Percentiles rank a stretch among this genome's conserved stretches.
phyloP scores from a whole-genome alignment of 805 yeast species.

The Ogataea corticis region DNA sequence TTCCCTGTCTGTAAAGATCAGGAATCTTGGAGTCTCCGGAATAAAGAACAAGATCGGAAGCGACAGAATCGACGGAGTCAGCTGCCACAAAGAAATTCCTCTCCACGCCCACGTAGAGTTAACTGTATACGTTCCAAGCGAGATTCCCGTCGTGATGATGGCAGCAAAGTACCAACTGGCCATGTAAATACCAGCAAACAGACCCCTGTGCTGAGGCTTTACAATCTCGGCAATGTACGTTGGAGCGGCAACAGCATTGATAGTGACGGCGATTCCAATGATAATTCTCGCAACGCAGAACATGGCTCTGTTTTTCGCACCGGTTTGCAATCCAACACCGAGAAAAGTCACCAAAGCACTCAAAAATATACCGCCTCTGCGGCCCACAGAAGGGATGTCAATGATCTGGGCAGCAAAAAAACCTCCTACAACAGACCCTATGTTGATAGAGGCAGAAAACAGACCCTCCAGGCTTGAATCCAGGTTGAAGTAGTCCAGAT shows the following conservation, averaged over 20 bases:
- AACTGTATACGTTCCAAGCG: conserved; percentile 30
- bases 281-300: conserved; percentile 39
- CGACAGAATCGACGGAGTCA: conserved; percentile 28
- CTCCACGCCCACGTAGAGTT: conserved; percentile 35
- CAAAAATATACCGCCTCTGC: conserved; percentile 31
- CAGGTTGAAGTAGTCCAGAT: conserved; percentile 24
- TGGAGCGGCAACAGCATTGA: conserved; percentile 36
- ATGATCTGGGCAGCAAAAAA: conserved; percentile 27
- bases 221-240: conserved; percentile 38
- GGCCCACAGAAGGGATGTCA: conserved; percentile 28
- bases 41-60: conserved; percentile 23
- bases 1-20: conserved; percentile 27
- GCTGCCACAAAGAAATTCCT: conserved; percentile 29
- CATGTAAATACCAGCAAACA: conserved; percentile 30
- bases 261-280: conserved; percentile 37
- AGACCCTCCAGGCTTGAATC: conserved; percentile 27
- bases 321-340: conserved; percentile 41
- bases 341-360: conserved; percentile 28
- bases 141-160: conserved; percentile 31
- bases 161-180: conserved; percentile 33
- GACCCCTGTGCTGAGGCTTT: conserved; percentile 33
- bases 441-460: conserved; percentile 30
- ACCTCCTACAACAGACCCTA: conserved; percentile 31
- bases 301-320: conserved; percentile 39
- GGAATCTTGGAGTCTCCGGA: conserved; percentile 38